Evolutionary conservation across 352 stramenopile genomes (phyloP).

Genomic region (Phytopythium helicoides): DNA sequence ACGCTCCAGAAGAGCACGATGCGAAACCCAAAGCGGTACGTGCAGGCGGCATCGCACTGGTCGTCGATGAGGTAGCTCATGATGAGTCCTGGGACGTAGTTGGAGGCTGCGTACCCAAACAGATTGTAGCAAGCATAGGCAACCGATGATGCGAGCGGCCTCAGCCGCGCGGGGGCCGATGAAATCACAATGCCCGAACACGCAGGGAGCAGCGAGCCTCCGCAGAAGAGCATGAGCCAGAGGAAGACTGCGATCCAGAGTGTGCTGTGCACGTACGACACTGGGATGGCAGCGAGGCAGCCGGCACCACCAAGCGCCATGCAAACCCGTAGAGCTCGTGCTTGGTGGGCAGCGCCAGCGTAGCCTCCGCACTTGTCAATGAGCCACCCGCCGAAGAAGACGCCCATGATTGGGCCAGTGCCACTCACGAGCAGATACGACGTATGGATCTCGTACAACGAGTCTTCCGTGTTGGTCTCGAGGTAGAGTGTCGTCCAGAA

Average conservation of each 20-base stretch:
- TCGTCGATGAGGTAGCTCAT: conserved; percentile 79
- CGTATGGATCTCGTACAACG: conserved; percentile 72
- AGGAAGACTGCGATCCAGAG: conserved; percentile 67
- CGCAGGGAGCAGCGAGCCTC: conserved; percentile 61
- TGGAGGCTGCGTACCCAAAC: conserved; percentile 84
- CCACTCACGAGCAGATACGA: conserved; percentile 74
- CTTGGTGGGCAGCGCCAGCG: conserved; percentile 60
- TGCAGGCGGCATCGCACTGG: conserved; percentile 68
- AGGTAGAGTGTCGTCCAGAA: conserved; percentile 87
- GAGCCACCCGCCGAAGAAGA: conserved; percentile 86
- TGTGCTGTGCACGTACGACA: conserved; percentile 69
- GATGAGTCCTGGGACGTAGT: conserved; percentile 79
- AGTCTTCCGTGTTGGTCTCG: conserved; percentile 77
- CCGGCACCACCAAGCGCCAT: conserved; percentile 55
- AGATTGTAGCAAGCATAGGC: conserved; percentile 83
- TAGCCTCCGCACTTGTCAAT: conserved; percentile 82
- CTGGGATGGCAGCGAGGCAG: conserved; percentile 51
- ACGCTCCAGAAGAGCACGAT: conserved; percentile 76
- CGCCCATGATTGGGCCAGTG: conserved; percentile 74
- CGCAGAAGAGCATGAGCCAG: conserved; percentile 86
- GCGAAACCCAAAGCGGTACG: conserved; percentile 78
- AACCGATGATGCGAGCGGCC: conserved; percentile 73
- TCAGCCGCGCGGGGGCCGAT: conserved; percentile 51
- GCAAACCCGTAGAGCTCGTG: conserved; percentile 66
- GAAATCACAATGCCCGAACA: conserved; percentile 87